Percentiles rank a stretch among this genome's conserved stretches.
Evolutionary conservation across 73 alveolate genomes (phyloP).

Genomic region (Tetrahymena elliotti): DNA sequence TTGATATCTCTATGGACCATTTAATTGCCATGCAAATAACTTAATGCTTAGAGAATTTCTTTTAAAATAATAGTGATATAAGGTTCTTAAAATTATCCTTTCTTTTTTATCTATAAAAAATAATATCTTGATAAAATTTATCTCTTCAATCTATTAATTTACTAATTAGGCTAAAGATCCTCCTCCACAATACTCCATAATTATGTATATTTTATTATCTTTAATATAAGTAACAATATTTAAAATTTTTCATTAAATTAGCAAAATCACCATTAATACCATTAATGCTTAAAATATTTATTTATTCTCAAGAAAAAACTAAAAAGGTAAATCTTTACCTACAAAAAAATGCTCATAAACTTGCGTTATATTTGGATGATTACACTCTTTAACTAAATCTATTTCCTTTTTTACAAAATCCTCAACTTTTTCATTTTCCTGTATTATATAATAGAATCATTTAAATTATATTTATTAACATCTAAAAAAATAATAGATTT

Average conservation of each 20-base stretch:
- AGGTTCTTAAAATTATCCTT: constrained; percentile 58
- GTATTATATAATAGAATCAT: constrained; percentile 7
- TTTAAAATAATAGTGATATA: constrained; percentile 72
- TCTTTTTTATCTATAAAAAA: constrained; percentile 32
- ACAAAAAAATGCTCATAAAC: constrained; percentile 34
- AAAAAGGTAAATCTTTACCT: background rate
- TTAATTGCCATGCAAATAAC: constrained; percentile 3
- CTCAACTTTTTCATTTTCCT: background rate
- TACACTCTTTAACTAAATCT: constrained; percentile 70
- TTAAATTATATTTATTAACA: background rate
- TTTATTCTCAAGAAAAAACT: too few relatives aligned
- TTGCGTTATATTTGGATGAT: constrained; percentile 64
- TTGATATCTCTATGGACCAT: constrained; percentile 36
- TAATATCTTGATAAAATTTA: background rate
- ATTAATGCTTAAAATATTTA: too few relatives aligned
- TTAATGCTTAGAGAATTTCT: constrained; percentile 27
- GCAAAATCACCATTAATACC: background rate
- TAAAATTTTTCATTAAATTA: background rate
- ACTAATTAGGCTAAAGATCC: constrained; percentile 77
- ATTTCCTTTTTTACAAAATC: constrained; percentile 55
- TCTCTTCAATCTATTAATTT: background rate
- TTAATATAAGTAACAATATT: constrained; percentile 44
- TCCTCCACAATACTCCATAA: constrained; percentile 84
- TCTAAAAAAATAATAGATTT: background rate
- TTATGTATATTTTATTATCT: constrained; percentile 80